Evolutionary conservation across 1,284 basidiomycete genomes (phyloP), one percentile per base, ranked within the genome.

Genomic region (Papiliotrema nemorosa): DNA sequence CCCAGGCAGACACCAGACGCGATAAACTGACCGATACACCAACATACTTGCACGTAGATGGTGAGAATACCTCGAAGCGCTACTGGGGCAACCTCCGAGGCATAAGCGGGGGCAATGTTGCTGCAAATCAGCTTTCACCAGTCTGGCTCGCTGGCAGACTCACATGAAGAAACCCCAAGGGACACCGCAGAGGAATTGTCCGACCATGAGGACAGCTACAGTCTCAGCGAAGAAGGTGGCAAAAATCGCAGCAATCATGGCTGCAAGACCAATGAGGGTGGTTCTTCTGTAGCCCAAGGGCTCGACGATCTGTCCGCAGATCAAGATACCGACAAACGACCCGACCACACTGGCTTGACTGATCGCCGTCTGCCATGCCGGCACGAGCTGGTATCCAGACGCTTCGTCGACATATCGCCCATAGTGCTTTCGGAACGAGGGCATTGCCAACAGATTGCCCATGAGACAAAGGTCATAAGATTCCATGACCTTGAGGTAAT

Each of bases 301-400:
- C 46, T 76, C 20, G 10, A n/a, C 20, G 45, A 18, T 13, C 5
- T 16, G 10, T 3, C 35, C 26, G 9, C n/a, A 18, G 6, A 54
- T 49, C 35, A 22, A 57, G 52, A 43, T 42, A 51, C 75, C 75
- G 34, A 76, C 63, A 54, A 77, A 71, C 45, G 62, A 50, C n/a
- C 71, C 71, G 36, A 59, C 63, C 25, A 60, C 67, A 54, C 73
- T 74, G 10, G 55, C 55, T n/a, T 76, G 62, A 36, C 74, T 31
- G 29, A 31, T 31, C 7, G 9, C 77, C 4, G 74, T 59, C 52
- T 78, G 75, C 77, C 77, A 78, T 10, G 65, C 54, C 0, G 77
- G 72, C 0, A 74, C 55, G 21, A 78, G 58, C 42, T 70, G 62
- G 55, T 72, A 77, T 20, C 59, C 58, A 42, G 63, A 64, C n/a